Evolutionary conservation across 306 rosid genomes (phyloP).

Genomic region (Pyrus communis): DNA sequence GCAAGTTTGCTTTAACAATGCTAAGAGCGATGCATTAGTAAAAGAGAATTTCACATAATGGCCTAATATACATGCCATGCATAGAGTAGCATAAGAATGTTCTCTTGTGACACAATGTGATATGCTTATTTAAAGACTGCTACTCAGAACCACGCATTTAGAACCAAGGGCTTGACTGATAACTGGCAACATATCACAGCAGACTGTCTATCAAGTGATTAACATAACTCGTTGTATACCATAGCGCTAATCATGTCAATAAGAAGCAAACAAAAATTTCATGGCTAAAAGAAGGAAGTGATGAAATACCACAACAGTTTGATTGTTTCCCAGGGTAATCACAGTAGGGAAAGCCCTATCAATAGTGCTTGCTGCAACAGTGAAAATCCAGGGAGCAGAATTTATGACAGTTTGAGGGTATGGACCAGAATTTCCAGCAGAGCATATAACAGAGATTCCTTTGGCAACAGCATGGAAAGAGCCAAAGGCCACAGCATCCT

Average conservation of each 20-base stretch:
- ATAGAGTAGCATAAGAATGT: neutral
- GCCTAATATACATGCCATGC: neutral
- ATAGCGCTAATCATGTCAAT: neutral
- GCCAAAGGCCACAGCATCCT: slow-evolving; percentile 50
- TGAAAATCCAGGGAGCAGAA: slow-evolving; percentile 54
- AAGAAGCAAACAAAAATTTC: neutral
- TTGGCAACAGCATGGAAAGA: slow-evolving; percentile 51
- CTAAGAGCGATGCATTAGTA: neutral
- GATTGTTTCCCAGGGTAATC: slow-evolving; percentile 51
- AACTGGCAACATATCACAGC: neutral
- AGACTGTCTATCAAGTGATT: neutral
- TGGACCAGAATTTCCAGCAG: slow-evolving; percentile 61
- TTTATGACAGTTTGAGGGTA: slow-evolving; percentile 54
- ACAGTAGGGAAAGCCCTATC: slow-evolving; percentile 47
- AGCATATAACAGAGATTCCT: slow-evolving; percentile 47
- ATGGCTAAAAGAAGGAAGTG: slow-evolving; percentile 6
- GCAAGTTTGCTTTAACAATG: no score
- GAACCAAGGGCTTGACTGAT: neutral
- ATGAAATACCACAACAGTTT: slow-evolving; percentile 42
- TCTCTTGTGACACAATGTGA: neutral
- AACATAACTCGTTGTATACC: neutral
- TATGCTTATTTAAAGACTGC: neutral
- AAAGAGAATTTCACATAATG: neutral
- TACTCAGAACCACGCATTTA: neutral
- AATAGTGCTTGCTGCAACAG: slow-evolving; percentile 53